A percentile compares a stretch with the other conserved stretches of the same genome.
These are phyloP conservation scores for Camellia oleifera DNA, from an alignment of 179 eudicot species.

Conservation along the genomic window DNA sequence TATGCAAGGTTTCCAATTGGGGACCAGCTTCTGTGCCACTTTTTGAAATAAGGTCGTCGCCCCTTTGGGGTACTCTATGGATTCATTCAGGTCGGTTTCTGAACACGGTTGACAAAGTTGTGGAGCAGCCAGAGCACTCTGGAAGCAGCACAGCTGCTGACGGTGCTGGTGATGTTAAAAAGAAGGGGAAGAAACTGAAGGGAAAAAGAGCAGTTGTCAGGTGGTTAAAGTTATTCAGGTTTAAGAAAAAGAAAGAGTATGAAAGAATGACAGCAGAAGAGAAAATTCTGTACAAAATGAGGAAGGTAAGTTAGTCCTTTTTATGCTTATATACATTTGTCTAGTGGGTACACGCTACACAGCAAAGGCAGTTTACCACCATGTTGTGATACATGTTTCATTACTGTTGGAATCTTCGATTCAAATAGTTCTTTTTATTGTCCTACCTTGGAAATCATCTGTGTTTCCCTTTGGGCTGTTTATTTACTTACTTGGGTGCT, in stretches of 20 bases:
- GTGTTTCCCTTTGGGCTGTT: background rate
- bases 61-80: slow-evolving; percentile 25
- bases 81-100: slow-evolving; percentile 45
- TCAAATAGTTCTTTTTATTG: background rate
- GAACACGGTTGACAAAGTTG: slow-evolving; percentile 32
- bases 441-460: background rate
- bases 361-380: background rate
- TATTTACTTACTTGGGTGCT: background rate
- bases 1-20: slow-evolving; percentile 42
- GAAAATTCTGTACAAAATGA: slow-evolving; percentile 62
- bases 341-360: background rate
- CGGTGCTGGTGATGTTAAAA: slow-evolving; percentile 35
- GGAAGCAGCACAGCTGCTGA: slow-evolving; percentile 30
- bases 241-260: slow-evolving; percentile 77
- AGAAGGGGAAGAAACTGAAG: slow-evolving; percentile 80
- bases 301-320: slow-evolving; percentile 49
- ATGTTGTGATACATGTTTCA: background rate
- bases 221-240: slow-evolving; percentile 92
- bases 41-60: slow-evolving; percentile 15
- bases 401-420: background rate
- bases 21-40: slow-evolving; percentile 22
- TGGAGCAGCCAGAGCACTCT: slow-evolving; percentile 25
- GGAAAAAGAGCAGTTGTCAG: slow-evolving; percentile 92
- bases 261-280: slow-evolving; percentile 89
- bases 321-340: background rate